Percentiles rank a stretch among this genome's conserved stretches.
phyloP scores from a whole-genome alignment of 2,329 filamentous ascomycete genomes.

The Chaetomium sp. region DNA sequence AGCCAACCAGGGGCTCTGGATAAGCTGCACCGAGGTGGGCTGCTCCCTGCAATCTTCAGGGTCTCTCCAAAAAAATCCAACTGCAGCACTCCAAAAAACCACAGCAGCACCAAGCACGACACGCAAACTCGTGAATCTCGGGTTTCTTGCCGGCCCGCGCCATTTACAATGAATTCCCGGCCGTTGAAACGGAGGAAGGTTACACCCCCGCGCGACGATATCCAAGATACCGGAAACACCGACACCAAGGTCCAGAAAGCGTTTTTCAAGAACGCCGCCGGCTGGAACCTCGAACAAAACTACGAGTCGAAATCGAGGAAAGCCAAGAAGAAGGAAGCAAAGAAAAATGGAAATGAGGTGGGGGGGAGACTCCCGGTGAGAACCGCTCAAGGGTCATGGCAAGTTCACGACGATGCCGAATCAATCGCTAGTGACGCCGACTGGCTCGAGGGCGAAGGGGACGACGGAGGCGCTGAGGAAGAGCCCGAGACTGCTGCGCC shows the following conservation, averaged over 20 bases:
- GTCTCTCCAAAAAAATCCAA: constrained; percentile 15
- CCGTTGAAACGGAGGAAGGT: constrained; percentile 53
- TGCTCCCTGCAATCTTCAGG: constrained; percentile 2
- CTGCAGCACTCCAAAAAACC: neutral
- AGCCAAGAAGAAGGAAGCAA: constrained; percentile 62
- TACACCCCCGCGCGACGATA: constrained; percentile 45
- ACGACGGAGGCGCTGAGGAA: constrained; percentile 46
- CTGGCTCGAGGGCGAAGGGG: constrained; percentile 57
- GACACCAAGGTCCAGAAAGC: constrained; percentile 45
- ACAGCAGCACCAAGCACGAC: neutral
- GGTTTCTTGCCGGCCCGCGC: constrained; percentile 2
- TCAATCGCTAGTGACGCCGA: constrained; percentile 53
- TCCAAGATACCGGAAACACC: constrained; percentile 29
- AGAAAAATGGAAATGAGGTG: constrained; percentile 24
- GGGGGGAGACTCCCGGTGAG: constrained; percentile 68
- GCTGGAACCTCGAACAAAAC: constrained; percentile 87
- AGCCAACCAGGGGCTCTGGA: constrained; percentile 12
- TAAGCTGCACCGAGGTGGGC: constrained; percentile 17
- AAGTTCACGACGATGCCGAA: constrained; percentile 52
- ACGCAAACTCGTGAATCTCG: neutral
- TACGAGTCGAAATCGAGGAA: constrained; percentile 79
- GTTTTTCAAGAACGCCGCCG: constrained; percentile 68
- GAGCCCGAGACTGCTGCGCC: constrained; percentile 37
- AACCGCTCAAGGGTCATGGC: constrained; percentile 65
- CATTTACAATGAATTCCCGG: constrained; percentile 39